Base-by-base conservation (phyloP, 768 basidiomycete genomes). In the Boletus subparvulus region DNA sequence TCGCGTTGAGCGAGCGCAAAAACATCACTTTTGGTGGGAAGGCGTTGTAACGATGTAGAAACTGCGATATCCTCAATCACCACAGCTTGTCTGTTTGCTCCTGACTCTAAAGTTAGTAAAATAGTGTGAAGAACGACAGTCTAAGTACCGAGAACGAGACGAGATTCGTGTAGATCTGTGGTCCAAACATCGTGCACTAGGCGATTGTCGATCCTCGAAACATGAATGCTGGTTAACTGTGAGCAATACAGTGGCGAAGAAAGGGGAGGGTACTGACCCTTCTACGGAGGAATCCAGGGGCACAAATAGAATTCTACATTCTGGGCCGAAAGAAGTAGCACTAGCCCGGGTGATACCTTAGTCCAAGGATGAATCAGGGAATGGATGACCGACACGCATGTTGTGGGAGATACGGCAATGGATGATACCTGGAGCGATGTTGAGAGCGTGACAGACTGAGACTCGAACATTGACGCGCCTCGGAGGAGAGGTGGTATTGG, bases 1-100 rank as follows among this genome's bases (percentile, higher is more conserved):
- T 78, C 70, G 46, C 75, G 66, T 61, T 84, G 84, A 46, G 75
- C 67, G n/a, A 88, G 70, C 3, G 86, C 69, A 59, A 90, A 82
- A 0, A 88, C 83, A 62, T 88, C 87, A 51, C 86, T 87, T 19
- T 75, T 61, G 3, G 86, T 87, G 28, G 76, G 69, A 11, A 89
- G 65, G 55, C 70, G 62, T 50, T 74, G 71, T 3, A 79, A 63
- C 14, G 71, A 69, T 2, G 61, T 55, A 32, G 73, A 62, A 3
- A 62, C 54, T 35, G 81, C 79, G 44, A 87, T 74, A 52, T 87
- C 82, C 4, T 75, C 65, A 4, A 89, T 65, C 46, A 81, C 73
- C 1, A 85, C 73, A 0, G 80, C 86, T 43, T 77, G 78, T 46
- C 74, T 73, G 59, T 77, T 77, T 11, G 80, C 80, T 36, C 87